Base-by-base conservation (phyloP, 768 basidiomycete species). In the Rhizopogon vinicolor region DNA sequence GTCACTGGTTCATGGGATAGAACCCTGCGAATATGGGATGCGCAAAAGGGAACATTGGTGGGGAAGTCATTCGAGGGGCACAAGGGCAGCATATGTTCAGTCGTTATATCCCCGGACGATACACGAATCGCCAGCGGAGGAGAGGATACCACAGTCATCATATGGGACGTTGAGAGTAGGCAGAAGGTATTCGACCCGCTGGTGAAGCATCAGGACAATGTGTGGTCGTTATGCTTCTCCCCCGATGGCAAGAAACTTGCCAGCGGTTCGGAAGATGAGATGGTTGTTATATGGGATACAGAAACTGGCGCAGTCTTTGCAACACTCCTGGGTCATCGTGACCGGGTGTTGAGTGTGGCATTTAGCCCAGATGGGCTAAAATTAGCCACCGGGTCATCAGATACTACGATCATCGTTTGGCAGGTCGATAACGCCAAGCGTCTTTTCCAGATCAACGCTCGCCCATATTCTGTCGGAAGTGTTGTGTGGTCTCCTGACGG, bases 301-400 rank as follows among this genome's bases (percentile, higher is more conserved):
- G 63, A 64, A 42, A 53, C 42, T 13, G 29, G 52, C 13, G 25
- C 29, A 19, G 12, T n/a, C 16, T 22, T 52, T 8, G 1, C 33
- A n/a, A 43, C 18, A 40, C 39, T 41, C 14, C 4, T 6, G 13
- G 39, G 42, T 19, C 16, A 52, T 10, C 19, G 25, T 16, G 16
- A 43, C 14, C 5, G 2, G 37, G 41, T 43, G 7, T 22, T 18
- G 14, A 18, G 12, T 7, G 74, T 78, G 44, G 60, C 66, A 56
- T 72, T 77, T 55, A 77, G 77, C 3, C 76, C 75, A 22, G 74
- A 79, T 61, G 74, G 74, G 5, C 68, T 67, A 40, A 67, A 72
- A 48, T 62, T 83, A 40, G 60, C 54, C 4, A 41, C 48, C 22
- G 58, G 58, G 4, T 59, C 50, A 29, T n/a, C 33, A 72, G 74